Evolutionary conservation across 768 basidiomycete genomes (phyloP).

Genomic region (Lyophyllum shimeji): DNA sequence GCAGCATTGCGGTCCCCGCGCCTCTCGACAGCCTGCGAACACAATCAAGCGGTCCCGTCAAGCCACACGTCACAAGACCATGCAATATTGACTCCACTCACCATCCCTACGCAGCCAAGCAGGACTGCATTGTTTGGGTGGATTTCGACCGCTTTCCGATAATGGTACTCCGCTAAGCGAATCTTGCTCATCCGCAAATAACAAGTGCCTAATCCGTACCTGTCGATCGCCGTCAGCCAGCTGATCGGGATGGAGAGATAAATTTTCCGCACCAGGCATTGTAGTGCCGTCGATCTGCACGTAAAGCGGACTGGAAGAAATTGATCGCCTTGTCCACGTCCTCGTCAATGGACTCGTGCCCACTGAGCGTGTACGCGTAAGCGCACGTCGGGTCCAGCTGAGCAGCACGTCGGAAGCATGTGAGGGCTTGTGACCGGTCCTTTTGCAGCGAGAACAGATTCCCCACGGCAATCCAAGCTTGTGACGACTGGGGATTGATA

Average conservation of each 20-base stretch:
- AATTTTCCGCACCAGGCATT: conserved; percentile 84
- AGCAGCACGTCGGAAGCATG: conserved; percentile 90
- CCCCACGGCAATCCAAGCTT: conserved; percentile 96
- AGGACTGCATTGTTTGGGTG: conserved; percentile 96
- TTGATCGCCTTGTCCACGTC: conserved; percentile 89
- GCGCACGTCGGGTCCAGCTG: conserved; percentile 89
- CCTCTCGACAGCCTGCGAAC: conserved; percentile 81
- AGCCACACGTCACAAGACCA: conserved; percentile 17
- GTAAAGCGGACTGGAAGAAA: conserved; percentile 90
- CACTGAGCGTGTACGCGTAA: conserved; percentile 95
- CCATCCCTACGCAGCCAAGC: conserved; percentile 94
- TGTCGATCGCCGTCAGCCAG: conserved; percentile 38
- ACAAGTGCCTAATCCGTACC: conserved; percentile 99
- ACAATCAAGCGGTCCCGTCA: conserved; percentile 25
- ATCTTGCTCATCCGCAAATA: conserved; percentile 94
- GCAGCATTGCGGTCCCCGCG: conserved; percentile 77
- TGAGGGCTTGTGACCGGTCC: conserved; percentile 89
- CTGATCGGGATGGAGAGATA: conserved; percentile 14
- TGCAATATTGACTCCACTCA: conserved; percentile 44
- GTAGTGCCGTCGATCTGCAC: conserved; percentile 91
- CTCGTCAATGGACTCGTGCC: conserved; percentile 96
- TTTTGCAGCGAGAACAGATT: conserved; percentile 95
- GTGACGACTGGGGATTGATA: conserved; percentile 76
- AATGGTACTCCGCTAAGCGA: conserved; percentile 94
- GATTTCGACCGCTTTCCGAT: conserved; percentile 87